A percentile compares a stretch with the other conserved stretches of the same genome.
phyloP scores from a whole-genome alignment of 2,329 filamentous ascomycete species.

The Mycosphaerelloides madeirae region DNA sequence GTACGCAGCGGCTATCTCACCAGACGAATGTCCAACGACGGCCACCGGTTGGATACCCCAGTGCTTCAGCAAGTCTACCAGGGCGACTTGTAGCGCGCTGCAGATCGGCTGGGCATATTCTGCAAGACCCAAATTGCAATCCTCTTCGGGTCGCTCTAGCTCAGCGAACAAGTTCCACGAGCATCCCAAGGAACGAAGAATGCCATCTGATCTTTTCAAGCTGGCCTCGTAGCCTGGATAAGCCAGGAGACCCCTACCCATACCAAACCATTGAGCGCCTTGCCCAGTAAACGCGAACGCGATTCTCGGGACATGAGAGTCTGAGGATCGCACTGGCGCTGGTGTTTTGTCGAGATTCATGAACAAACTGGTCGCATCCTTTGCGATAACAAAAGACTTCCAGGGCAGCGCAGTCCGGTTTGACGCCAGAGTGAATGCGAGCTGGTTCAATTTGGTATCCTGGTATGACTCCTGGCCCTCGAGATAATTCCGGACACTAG shows the following conservation, averaged over 20 bases:
- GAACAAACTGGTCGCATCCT: neutral
- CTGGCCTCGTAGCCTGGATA: conserved; percentile 1
- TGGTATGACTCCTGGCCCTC: neutral
- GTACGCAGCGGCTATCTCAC: conserved; percentile 33
- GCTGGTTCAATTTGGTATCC: too few relatives aligned
- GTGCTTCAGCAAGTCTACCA: conserved; percentile 5
- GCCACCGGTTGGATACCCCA: neutral
- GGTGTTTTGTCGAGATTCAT: neutral
- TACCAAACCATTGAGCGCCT: conserved; percentile 14
- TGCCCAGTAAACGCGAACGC: conserved; percentile 14
- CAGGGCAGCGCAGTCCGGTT: neutral
- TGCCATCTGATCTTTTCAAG: neutral
- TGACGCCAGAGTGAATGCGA: neutral
- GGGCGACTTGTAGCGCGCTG: conserved; percentile 10
- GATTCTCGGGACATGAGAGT: neutral
- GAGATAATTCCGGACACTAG: too few relatives aligned
- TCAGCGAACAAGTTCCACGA: conserved; percentile 3
- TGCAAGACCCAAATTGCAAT: neutral
- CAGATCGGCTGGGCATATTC: conserved; percentile 1
- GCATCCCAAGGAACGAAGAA: conserved; percentile 10
- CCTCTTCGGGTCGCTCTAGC: neutral
- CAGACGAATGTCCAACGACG: conserved; percentile 9
- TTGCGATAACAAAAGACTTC: neutral
- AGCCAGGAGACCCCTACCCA: conserved; percentile 20
- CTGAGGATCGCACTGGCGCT: too few relatives aligned